Base-by-base conservation (phyloP, 441 rosid species). In the Geranium incanum region DNA sequence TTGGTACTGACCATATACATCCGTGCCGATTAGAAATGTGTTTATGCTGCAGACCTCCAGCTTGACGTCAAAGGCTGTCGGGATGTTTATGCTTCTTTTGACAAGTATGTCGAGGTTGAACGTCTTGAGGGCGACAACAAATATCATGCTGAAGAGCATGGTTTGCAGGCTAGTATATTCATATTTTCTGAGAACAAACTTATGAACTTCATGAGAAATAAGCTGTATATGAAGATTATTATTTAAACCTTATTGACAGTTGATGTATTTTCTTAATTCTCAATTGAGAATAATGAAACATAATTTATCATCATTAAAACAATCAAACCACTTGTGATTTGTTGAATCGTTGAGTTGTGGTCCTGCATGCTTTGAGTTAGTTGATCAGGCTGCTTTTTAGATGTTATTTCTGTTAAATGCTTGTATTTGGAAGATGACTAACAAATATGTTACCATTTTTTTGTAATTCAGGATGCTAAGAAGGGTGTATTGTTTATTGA, bases 21-120 rank as follows among this genome's bases (percentile, higher is more conserved):
- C 4, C 5, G 28, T 6, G 71, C 52, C 59, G 69, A 39, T 41
- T 78, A 39, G 66, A 73, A 75, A 62, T 59, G 64, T 18, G 64
- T 59, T 59, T 59, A 5, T 18, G 1, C 52, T 66, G 77, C 74
- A 78, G 84, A 81, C 76, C 85, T 85, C 71, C 87, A 85, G 84
- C 84, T 84, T 79, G 84, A 85, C 76, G 85, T 80, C 41, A 83
- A 82, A 81, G 86, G 86, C 18, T 86, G 97, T 76, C 87, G 87
- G 57, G 97, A 94, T 81, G 93, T 94, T 73, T 94, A 94, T 82
- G 95, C 91, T 68, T 94, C 99, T 39, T 94, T 94, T 81, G 97
- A 94, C 77, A 90, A 92, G 75, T 94, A 94, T 83, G 97, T 94
- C 13, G 99, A 94, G 83, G 97, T 94, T 76, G 99, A 94, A 81